Evolutionary conservation across 257 asterid species (phyloP).

Genomic region (Knoxia roxburghii): DNA sequence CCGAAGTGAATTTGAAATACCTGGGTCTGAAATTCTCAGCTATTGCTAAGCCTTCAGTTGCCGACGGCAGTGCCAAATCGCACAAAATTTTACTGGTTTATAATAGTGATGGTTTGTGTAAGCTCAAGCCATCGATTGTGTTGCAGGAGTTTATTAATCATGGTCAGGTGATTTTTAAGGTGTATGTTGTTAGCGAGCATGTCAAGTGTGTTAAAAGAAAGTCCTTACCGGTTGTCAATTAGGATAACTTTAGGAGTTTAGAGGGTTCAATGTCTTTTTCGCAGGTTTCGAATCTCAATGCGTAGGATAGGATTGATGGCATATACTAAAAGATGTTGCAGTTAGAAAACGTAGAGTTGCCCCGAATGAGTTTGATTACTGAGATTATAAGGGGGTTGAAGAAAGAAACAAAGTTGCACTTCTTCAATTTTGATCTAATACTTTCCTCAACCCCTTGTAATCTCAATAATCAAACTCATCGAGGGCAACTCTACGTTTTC

Average conservation of each 20-base stretch:
- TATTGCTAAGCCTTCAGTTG: conserved; percentile 63
- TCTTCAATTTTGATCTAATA: conserved; percentile 69
- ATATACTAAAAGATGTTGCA: conserved; percentile 47
- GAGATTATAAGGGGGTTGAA: conserved; percentile 58
- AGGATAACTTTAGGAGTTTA: conserved; percentile 39
- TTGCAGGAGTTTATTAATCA: too few species aligned
- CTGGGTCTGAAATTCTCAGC: conserved; percentile 53
- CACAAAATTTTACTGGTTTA: conserved; percentile 59
- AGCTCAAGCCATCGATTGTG: conserved; percentile 61
- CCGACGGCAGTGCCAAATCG: conserved; percentile 69
- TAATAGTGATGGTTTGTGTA: conserved; percentile 46
- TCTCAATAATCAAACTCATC: too few species aligned
- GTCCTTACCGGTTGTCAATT: conserved; percentile 52
- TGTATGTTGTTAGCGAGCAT: too few species aligned
- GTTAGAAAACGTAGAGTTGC: conserved; percentile 52
- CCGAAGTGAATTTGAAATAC: conserved; percentile 30
- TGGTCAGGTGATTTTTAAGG: too few species aligned
- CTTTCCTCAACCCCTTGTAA: too few species aligned
- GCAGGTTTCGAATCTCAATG: conserved; percentile 46
- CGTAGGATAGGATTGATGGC: conserved; percentile 37
- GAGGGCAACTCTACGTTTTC: too few species aligned
- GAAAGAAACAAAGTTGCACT: conserved; percentile 36
- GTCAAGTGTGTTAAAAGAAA: conserved; percentile 68
- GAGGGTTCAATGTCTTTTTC: conserved; percentile 51
- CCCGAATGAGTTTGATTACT: conserved; percentile 50